Evolutionary conservation across 1,284 basidiomycete genomes (phyloP), one percentile per base, ranked within the genome.

Genomic region (Meira miltonrushii): DNA sequence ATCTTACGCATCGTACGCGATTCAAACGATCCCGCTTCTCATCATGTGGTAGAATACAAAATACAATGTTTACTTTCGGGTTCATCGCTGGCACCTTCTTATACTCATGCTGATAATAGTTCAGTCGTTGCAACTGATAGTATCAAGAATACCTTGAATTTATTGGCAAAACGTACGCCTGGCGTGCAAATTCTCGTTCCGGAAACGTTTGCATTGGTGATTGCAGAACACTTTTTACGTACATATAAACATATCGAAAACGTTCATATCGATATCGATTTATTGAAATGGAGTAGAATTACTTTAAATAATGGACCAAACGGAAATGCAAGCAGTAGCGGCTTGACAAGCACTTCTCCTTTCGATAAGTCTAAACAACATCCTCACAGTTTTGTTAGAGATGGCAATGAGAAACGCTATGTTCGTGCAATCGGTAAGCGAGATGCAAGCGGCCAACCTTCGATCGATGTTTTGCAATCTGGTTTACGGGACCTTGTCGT

Each of bases 81-180:
- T 17, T 55, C 64, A 43, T 55, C 59, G 25, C 61, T 70, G 46
- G 67, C 57, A 21, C 62, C 66, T n/a, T 68, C 37, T 37, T 67
- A 44, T 73, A 69, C 68, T 15, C 38, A 68, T 38, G 65, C 67
- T 11, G 66, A 73, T 58, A 69, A 69, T 61, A 61, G 65, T 33
- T 66, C 67, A 43, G 66, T 77, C 41, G 74, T 77, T 13, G 67
- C 74, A 39, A 77, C 74, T 12, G 70, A 70, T 53, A 66, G 69
- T 88, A 88, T 93, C 79, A 95, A 95, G 82, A 94, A 95, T 80
- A 94, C 93, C 57, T 87, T 86, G 19, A 90, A 95, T 57, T 61
- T 63, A 62, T 67, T 72, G 50, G 69, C 65, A 39, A 66, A 68
- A 58, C 64, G 60, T 28, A 57, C 66, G 23, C 54, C 59, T 6